Evolutionary conservation across 768 basidiomycete genomes (phyloP), one percentile per base, ranked within the genome.

Genomic region (Phylloporus arenicola): DNA sequence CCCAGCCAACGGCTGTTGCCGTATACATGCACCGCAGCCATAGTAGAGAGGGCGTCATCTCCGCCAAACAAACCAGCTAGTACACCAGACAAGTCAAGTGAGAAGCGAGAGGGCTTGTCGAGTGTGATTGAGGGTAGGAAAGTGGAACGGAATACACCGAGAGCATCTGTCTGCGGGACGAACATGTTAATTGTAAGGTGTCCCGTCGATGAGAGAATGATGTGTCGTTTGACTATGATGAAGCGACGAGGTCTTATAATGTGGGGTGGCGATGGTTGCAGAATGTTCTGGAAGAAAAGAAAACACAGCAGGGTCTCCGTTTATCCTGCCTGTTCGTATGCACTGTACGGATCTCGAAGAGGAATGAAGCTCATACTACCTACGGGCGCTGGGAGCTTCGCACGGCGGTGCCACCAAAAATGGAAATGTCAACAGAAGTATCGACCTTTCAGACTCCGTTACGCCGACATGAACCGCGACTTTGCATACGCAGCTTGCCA

Each of bases 11-110:
- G 59, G 13, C 57, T 55, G n/a, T 53, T 50, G 12, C 51, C 52
- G 33, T 61, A 64, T 27, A 70, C 9, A 27, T 62, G 70, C 3
- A 65, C 66, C 13, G 58, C 47, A 8, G 57, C 52, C 61, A 70
- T 62, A 0, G 66, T 58, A 2, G 69, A 59, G 1, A 69, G 4
- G 8, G 69, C 69, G n/a, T 65, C 64, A 1, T 67, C 58, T 9
- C 69, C 70, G 6, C 69, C 69, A 13, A 69, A 39, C 34, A 69
- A 57, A 14, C 57, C 59, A 24, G 40, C 40, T 0, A 58, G 51
- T 8, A 61, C 48, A n/a, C 66, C 69, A 1, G 66, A 53, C 1
- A 51, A 38, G 30, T 65, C 57, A 2, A 70, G 51, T 4, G 54
- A 51, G 12, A 61, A 39, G 9, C 13, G 41, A 9, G 42, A 12